Percentiles rank a stretch among this genome's conserved stretches.
Conservation (phyloP, 2,329 filamentous ascomycete species). For the Cercospora citrullina region DNA sequence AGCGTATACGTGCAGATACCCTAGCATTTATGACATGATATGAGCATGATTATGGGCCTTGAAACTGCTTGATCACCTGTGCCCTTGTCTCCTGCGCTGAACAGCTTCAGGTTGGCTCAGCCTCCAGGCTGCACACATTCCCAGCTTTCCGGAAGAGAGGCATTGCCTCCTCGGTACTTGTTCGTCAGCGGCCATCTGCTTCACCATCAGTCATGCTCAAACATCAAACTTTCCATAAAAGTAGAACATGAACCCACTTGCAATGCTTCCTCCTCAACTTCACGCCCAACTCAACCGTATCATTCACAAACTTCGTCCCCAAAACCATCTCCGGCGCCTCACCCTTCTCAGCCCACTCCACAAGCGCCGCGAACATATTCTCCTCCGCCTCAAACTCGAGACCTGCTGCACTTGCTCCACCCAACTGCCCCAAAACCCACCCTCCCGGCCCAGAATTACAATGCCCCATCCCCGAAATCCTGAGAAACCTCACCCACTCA, state of each 20-base stretch:
- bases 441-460: conserved; percentile 37
- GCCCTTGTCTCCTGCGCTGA: not conserved
- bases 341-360: conserved; percentile 39
- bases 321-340: conserved; percentile 29
- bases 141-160: not conserved
- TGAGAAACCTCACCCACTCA: conserved; percentile 42
- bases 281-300: not conserved
- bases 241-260: not conserved
- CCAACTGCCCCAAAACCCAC: conserved; percentile 16
- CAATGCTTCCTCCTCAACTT: not conserved
- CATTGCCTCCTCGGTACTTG: not conserved
- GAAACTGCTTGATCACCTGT: not conserved
- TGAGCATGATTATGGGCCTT: not conserved
- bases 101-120: not conserved
- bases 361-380: conserved; percentile 33
- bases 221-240: not conserved
- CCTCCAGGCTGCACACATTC: not conserved
- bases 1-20: conserved; percentile 8
- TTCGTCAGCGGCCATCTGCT: not conserved
- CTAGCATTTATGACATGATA: conserved; percentile 1
- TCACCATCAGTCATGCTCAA: not conserved
- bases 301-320: conserved; percentile 10
- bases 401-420: conserved; percentile 26
- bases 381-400: conserved; percentile 27
- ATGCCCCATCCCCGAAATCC: conserved; percentile 44